A percentile compares a stretch with the other conserved stretches of the same genome.
Conservation (phyloP, 177 flowering plant species). For the Telopea speciosissima region DNA sequence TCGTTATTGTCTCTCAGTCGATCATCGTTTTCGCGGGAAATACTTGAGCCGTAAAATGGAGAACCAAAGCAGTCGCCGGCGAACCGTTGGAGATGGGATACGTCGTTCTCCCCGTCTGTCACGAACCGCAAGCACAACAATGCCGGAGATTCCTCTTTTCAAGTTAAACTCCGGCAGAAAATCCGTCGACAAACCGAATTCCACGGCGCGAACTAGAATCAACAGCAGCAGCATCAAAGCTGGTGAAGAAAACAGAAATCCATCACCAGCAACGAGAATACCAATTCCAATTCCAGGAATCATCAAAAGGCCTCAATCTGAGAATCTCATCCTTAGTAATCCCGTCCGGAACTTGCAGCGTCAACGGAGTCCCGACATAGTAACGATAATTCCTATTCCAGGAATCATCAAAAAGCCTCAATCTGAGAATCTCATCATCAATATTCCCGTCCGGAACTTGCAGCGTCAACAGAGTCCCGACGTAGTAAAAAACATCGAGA, state of each 20-base stretch:
- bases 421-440: too few relatives aligned
- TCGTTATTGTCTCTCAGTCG: too few relatives aligned
- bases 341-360: constrained; percentile 10
- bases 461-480: constrained; percentile 8
- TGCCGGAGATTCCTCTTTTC: background rate
- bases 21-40: background rate
- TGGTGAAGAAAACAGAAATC: constrained; percentile 6
- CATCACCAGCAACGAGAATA: background rate
- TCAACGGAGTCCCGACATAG: background rate
- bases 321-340: background rate
- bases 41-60: background rate
- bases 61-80: background rate
- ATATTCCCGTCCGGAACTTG: constrained; percentile 4
- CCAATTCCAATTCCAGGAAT: background rate
- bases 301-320: constrained; percentile 7
- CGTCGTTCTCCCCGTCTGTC: background rate
- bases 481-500: background rate
- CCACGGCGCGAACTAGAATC: constrained; percentile 21
- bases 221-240: background rate
- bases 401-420: constrained; percentile 4
- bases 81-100: background rate
- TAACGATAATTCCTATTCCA: background rate
- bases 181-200: constrained; percentile 16
- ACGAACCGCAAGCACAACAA: background rate
- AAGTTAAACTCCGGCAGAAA: constrained; percentile 9